A percentile compares a stretch with the other conserved stretches of the same genome.
Conservation (phyloP, 2,329 filamentous ascomycete species). For the Gaeumannomyces sp. region DNA sequence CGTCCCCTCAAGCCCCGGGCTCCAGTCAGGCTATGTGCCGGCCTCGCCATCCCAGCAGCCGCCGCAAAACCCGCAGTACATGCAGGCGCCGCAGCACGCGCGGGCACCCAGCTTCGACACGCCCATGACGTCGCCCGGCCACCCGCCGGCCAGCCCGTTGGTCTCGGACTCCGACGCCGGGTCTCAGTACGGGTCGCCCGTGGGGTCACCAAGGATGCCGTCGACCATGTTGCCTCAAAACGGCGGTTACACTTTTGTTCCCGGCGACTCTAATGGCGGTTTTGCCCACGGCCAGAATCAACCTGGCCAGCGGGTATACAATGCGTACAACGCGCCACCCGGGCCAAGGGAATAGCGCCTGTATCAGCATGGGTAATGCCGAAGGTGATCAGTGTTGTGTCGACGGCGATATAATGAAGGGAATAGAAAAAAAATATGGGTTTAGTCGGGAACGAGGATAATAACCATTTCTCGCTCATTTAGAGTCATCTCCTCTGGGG, state of each 20-base stretch:
- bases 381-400: too few species aligned
- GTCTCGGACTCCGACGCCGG: background rate
- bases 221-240: background rate
- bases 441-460: background rate
- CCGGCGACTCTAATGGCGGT: background rate
- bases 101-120: background rate
- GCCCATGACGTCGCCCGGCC: background rate
- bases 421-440: background rate
- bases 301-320: background rate
- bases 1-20: background rate
- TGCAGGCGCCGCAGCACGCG: background rate
- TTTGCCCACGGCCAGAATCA: background rate
- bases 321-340: background rate
- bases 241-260: background rate
- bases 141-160: background rate
- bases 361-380: background rate
- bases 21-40: background rate
- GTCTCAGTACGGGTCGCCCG: background rate
- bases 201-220: constrained; percentile 1
- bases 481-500: background rate
- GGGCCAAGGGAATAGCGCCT: background rate
- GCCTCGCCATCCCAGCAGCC: background rate
- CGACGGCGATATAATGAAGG: too few species aligned
- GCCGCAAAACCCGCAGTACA: background rate
- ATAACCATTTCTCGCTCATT: background rate